Conservation (phyloP, 2,329 filamentous ascomycete genomes). For the Cordyceps sp. region DNA sequence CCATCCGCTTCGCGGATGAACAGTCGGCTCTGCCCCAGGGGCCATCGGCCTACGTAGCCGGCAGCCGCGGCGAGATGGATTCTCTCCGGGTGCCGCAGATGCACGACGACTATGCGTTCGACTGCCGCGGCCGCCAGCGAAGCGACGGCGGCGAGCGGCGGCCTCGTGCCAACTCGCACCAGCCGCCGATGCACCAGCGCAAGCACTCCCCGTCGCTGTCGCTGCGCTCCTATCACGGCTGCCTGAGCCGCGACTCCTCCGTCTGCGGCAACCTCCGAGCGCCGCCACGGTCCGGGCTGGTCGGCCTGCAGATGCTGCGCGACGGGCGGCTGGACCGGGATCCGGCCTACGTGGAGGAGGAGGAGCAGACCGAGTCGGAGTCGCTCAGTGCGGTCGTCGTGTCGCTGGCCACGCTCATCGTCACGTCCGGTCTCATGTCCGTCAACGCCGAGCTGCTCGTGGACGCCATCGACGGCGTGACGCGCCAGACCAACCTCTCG, state of each 20-base stretch:
- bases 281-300: constrained; percentile 6
- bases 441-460: constrained; percentile 46
- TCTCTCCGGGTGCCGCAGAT: too few relatives aligned
- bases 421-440: constrained; percentile 38
- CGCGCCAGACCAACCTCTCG: constrained; percentile 28
- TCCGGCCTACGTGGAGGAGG: not conserved
- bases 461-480: constrained; percentile 38
- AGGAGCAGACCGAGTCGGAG: not conserved
- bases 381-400: constrained; percentile 10
- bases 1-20: constrained; percentile 15
- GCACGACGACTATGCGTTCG: too few relatives aligned
- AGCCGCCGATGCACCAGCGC: constrained; percentile 6
- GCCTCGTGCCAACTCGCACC: constrained; percentile 6
- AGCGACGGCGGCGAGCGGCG: not conserved
- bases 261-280: constrained; percentile 3
- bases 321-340: constrained; percentile 4
- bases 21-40: too few relatives aligned
- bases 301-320: constrained; percentile 5
- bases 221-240: constrained; percentile 6
- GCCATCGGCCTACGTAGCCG: too few relatives aligned
- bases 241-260: constrained; percentile 9
- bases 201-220: constrained; percentile 12
- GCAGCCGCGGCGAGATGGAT: too few relatives aligned
- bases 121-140: not conserved
- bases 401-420: constrained; percentile 31